Evolutionary conservation across 768 basidiomycete genomes (phyloP).

Genomic region (Ramaria sp.): DNA sequence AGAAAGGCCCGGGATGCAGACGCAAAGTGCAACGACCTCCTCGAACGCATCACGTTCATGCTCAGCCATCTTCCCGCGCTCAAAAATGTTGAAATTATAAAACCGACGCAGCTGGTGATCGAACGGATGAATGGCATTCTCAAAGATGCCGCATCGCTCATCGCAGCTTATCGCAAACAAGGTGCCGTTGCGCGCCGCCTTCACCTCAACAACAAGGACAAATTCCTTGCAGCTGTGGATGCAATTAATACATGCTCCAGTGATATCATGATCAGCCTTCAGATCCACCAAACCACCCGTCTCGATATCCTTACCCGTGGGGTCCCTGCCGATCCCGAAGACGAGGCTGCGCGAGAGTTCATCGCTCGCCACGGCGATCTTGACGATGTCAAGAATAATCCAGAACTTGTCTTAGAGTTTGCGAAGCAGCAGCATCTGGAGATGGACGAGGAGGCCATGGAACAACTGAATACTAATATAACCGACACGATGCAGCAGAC

Average conservation of each 20-base stretch:
- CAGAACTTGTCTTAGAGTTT: conserved; percentile 29
- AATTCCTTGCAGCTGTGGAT: conserved; percentile 24
- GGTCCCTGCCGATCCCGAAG: conserved; percentile 28
- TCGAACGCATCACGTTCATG: conserved; percentile 35
- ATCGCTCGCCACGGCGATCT: conserved; percentile 26
- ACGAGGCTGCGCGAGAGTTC: conserved; percentile 26
- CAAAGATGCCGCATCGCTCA: conserved; percentile 28
- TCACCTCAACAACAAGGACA: conserved; percentile 27
- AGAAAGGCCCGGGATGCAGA: conserved; percentile 27
- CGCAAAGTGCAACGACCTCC: conserved; percentile 28
- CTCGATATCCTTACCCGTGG: conserved; percentile 28
- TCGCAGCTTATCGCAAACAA: conserved; percentile 30
- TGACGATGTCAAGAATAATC: conserved; percentile 24
- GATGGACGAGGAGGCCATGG: conserved; percentile 32
- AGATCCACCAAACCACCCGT: conserved; percentile 29
- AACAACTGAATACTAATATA: conserved; percentile 26
- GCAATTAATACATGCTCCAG: conserved; percentile 25
- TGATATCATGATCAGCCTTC: conserved; percentile 31
- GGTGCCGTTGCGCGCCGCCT: conserved; percentile 26
- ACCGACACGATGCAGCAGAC: conserved; percentile 25
- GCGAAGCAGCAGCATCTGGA: conserved; percentile 25
- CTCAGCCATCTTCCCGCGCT: conserved; percentile 28
- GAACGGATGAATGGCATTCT: conserved; percentile 29
- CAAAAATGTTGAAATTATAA: conserved; percentile 23
- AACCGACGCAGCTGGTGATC: conserved; percentile 26